These are phyloP conservation scores for Penicillium verhagenii DNA, from an alignment of 495 filamentous ascomycete species.

Conservation along the genomic window DNA sequence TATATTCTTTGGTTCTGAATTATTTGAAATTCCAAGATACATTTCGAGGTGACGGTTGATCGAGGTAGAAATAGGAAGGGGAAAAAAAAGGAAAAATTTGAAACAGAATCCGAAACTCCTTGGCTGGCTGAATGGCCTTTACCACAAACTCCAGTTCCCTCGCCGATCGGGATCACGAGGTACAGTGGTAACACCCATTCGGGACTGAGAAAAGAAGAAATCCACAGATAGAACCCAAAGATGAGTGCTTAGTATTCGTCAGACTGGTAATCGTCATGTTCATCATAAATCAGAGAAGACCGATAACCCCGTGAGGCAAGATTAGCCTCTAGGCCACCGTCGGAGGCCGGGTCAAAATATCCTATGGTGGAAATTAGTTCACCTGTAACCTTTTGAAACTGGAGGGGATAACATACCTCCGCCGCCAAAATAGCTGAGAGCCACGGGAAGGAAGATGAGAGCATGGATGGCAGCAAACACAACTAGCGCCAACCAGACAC, in stretches of 20 bases:
- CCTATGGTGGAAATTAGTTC: conserved; percentile 43
- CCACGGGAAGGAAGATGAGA: conserved; percentile 88
- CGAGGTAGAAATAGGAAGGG: neutral
- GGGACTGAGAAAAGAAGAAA: conserved; percentile 4
- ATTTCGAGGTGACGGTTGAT: neutral
- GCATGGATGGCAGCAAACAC: conserved; percentile 86
- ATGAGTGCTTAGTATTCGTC: conserved; percentile 43
- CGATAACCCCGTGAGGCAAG: conserved; percentile 55
- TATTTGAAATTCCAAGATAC: neutral
- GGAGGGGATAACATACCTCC: conserved; percentile 55
- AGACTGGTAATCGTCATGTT: conserved; percentile 42
- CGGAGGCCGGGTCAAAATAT: conserved; percentile 79
- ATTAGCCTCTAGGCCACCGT: conserved; percentile 85
- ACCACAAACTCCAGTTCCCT: neutral
- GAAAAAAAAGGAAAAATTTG: neutral
- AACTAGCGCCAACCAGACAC: conserved; percentile 91
- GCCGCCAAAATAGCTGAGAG: conserved; percentile 81
- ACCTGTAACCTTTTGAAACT: neutral
- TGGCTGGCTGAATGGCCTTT: neutral
- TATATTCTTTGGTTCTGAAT: neutral
- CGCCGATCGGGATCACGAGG: neutral
- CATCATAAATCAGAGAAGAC: conserved; percentile 47
- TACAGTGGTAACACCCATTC: neutral
- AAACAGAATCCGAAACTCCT: neutral
- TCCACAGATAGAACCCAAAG: conserved; percentile 1